phyloP scores from a whole-genome alignment of 2,329 filamentous ascomycete genomes.

The Fusarium lateritium region DNA sequence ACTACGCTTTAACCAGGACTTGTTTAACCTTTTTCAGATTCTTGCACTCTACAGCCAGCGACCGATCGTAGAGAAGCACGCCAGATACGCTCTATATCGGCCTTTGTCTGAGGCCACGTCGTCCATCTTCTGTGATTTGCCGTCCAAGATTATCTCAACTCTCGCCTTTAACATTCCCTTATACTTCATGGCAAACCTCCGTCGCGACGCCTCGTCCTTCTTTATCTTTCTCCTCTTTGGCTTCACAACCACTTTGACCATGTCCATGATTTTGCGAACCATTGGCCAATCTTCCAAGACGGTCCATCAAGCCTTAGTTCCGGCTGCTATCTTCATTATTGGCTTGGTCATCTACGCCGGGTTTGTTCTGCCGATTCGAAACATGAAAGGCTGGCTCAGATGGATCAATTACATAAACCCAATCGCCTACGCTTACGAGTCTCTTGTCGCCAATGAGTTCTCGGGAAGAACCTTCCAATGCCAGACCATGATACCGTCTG shows the following conservation, averaged over 20 bases:
- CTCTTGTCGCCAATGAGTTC: slow-evolving; percentile 74
- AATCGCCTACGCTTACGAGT: slow-evolving; percentile 76
- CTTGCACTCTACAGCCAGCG: slow-evolving; percentile 48
- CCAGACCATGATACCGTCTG: slow-evolving; percentile 51
- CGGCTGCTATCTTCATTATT: slow-evolving; percentile 39
- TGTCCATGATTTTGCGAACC: slow-evolving; percentile 73
- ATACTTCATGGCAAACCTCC: slow-evolving; percentile 77
- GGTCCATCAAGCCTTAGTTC: slow-evolving; percentile 41
- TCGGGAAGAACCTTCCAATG: slow-evolving; percentile 63
- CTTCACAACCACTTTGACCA: slow-evolving; percentile 69
- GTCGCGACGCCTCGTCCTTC: slow-evolving; percentile 67
- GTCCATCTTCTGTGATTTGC: slow-evolving; percentile 33
- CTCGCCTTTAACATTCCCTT: slow-evolving; percentile 59
- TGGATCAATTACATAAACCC: slow-evolving; percentile 78
- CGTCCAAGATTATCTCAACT: slow-evolving; percentile 46
- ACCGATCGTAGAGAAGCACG: slow-evolving; percentile 53
- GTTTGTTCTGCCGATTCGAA: slow-evolving; percentile 58
- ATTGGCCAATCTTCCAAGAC: slow-evolving; percentile 42
- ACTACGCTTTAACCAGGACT: neutral
- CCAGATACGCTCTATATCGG: slow-evolving; percentile 53
- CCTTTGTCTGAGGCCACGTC: slow-evolving; percentile 47
- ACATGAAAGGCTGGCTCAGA: slow-evolving; percentile 66
- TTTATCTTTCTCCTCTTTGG: slow-evolving; percentile 63
- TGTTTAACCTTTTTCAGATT: slow-evolving; percentile 14
- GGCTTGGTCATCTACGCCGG: slow-evolving; percentile 64